These are phyloP conservation scores for Pilatotrama ljubarskyi DNA, from an alignment of 768 basidiomycete genomes.

Conservation along the genomic window DNA sequence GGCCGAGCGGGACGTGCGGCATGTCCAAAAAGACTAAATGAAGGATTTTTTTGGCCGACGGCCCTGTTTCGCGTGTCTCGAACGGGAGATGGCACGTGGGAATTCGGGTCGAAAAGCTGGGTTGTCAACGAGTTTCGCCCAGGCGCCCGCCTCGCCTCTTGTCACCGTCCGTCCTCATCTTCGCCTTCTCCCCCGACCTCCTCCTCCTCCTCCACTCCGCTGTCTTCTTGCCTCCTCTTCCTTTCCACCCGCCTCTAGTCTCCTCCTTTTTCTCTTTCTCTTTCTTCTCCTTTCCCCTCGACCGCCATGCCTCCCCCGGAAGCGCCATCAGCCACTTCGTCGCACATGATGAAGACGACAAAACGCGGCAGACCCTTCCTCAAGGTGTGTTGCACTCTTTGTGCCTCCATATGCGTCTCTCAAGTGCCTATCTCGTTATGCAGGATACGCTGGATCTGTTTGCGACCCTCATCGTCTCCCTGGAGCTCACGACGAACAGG, in stretches of 20 bases:
- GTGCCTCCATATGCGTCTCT: not conserved
- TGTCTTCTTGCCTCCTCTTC: constrained; percentile 20
- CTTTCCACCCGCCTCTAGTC: constrained; percentile 15
- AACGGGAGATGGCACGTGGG: constrained; percentile 15
- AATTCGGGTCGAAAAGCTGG: constrained; percentile 21
- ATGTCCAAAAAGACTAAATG: constrained; percentile 21
- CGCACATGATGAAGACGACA: constrained; percentile 99
- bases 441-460: constrained; percentile 99
- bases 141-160: constrained; percentile 19
- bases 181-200: constrained; percentile 21
- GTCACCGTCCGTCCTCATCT: constrained; percentile 22
- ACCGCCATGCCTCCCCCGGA: constrained; percentile 43
- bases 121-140: constrained; percentile 23
- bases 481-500: constrained; percentile 85
- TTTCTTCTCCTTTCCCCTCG: constrained; percentile 27
- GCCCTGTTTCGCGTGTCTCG: constrained; percentile 23
- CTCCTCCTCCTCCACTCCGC: constrained; percentile 15
- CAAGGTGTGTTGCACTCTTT: constrained; percentile 56
- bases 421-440: constrained; percentile 2
- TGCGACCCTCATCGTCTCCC: constrained; percentile 92
- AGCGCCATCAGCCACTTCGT: constrained; percentile 56
- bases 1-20: constrained; percentile 9
- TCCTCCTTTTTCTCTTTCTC: constrained; percentile 32
- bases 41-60: constrained; percentile 15
- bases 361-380: constrained; percentile 92